Base-by-base conservation (phyloP, 345 rosid species). In the Brassica incana region DNA sequence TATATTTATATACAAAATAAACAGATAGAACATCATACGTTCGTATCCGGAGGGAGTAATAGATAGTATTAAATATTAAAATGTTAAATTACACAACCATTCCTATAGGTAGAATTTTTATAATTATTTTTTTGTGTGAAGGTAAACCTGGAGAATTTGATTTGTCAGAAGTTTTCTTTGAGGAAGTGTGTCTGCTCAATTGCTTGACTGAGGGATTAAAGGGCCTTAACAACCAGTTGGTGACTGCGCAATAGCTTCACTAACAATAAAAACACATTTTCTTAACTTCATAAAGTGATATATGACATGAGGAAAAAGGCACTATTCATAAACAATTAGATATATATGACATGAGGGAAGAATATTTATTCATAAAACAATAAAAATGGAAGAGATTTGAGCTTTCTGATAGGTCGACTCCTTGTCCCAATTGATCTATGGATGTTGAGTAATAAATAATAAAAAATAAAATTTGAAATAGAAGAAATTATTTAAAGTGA, bases 151-250 rank as follows among this genome's bases (percentile, higher is more conserved):
- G 18, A 59, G 8, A 58, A 74, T 35, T 80, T 68, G 73, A 69
- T 74, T 65, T 71, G 83, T 25, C 16, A 69, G 72, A 70, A 52
- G 45, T 56, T 74, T 56, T 84, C 2, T 74, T 62, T 69, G 78
- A 62, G 10, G 75, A 79, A 75, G 62, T 52, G 75, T 79, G 83
- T 63, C 62, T 72, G 69, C 69, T 82, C 82, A 67, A 78, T 90
- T 86, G 88, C 92, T 87, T 87, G 87, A 85, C 72, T 56, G 78
- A 80, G 85, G 85, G 86, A 80, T 85, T 87, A 83, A 79, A 81
- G 65, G 63, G 23, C 10, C 88, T 85, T 89, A 88, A 89, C 95
- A 14, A 89, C 92, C 89, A 86, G 92, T 89, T 76, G 95, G 95
- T 90, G 78, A 81, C 71, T 48, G 45, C 80, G 56, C 67, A 80